Percentiles rank a stretch among this genome's conserved stretches.
Evolutionary conservation across 2,329 filamentous ascomycete genomes (phyloP).

Genomic region (Chrysosporium queenslandicum): DNA sequence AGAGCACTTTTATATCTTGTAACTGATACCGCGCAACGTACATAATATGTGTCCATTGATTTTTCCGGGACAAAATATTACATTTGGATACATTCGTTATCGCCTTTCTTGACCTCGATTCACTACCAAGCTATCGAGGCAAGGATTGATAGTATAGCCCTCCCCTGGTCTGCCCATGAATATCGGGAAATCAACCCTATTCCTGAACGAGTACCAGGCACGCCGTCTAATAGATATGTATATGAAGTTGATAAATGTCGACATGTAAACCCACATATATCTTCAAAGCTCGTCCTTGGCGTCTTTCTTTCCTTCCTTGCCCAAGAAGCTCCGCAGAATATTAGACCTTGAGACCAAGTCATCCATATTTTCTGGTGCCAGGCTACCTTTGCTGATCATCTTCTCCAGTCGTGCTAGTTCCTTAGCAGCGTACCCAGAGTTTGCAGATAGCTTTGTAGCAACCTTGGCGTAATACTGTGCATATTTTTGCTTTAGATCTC

Average conservation of each 20-base stretch:
- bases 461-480: conserved; percentile 91
- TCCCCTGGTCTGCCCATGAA: neutral
- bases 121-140: too few species aligned
- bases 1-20: neutral
- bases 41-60: too few species aligned
- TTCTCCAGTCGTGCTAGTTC: conserved; percentile 71
- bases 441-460: conserved; percentile 71
- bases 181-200: neutral
- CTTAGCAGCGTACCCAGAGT: conserved; percentile 70
- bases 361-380: conserved; percentile 77
- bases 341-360: conserved; percentile 80
- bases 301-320: conserved; percentile 46
- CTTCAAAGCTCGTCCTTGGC: conserved; percentile 62
- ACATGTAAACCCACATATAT: neutral
- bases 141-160: too few species aligned
- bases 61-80: too few species aligned
- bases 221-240: neutral
- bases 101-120: too few species aligned
- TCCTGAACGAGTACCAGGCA: neutral
- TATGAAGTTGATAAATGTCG: neutral
- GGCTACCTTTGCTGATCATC: conserved; percentile 74
- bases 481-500: conserved; percentile 64
- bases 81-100: too few species aligned
- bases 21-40: neutral
- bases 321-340: conserved; percentile 68